Evolutionary conservation across 805 yeast species (phyloP), one percentile per base, ranked within the genome.

Genomic region (Wickerhamiella slavikovae): DNA sequence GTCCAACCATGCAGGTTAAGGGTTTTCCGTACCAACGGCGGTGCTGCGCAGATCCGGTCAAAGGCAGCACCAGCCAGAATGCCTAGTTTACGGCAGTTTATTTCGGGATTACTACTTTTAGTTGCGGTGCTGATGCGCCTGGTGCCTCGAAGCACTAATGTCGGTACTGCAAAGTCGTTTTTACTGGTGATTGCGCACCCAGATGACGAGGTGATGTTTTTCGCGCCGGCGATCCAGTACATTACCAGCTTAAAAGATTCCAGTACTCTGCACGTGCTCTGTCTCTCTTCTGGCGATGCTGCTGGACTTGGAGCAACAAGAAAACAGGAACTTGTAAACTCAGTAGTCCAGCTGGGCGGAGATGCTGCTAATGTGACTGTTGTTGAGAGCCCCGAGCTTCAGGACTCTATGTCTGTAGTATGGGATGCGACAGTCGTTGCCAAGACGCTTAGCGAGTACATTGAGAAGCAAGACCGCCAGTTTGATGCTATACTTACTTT

Each of bases 201-300:
- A 0, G 99, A 89, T 51, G 99, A 89, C 49, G 99, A 89, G 52
- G 83, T 80, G 29, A 89, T 89, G 98, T 89, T 89, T 51, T 89
- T 89, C 44, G 68, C 80, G 1, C 98, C 98, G 0, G 58, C 83
- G 0, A 38, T 82, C 19, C 48, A 65, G 5, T 72, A 67, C 37
- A 37, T 61, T n/a, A 38, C 60, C 7, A 62, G 63, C 35, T 51
- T 61, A 1, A 50, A 58, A 28, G 56, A 65, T 39, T 47, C 57
- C 30, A 74, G 73, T 42, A 38, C 44, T 5, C 52, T 82, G 11
- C 59, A 64, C 22, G 43, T 83, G 9, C 43, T 80, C 6, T 78
- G 92, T 38, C 62, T 79, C 31, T 73, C 92, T 2, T 61, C 58
- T 28, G 98, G 98, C 2, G 69, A 75, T 42, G 75, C 67, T 33